These are phyloP conservation scores for Pyrus communis DNA, from an alignment of 306 rosid species.

Conservation along the genomic window DNA sequence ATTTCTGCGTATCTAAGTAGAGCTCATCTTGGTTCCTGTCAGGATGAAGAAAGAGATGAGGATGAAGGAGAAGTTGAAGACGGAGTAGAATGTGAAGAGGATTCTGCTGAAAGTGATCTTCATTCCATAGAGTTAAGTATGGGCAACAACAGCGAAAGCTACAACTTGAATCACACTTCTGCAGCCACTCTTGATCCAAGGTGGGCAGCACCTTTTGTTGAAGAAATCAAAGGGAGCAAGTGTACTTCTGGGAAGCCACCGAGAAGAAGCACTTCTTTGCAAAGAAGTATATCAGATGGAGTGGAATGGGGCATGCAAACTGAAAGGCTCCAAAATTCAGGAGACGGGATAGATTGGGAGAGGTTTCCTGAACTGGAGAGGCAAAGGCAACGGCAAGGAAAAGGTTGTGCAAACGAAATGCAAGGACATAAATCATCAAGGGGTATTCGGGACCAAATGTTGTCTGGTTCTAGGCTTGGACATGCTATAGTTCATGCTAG, in stretches of 20 bases:
- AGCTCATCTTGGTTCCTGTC: slow-evolving; percentile 44
- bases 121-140: slow-evolving; percentile 86
- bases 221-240: slow-evolving; percentile 51
- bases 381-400: slow-evolving; percentile 56
- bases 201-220: slow-evolving; percentile 45
- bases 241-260: slow-evolving; percentile 67
- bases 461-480: slow-evolving; percentile 56
- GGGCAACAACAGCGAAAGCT: slow-evolving; percentile 72
- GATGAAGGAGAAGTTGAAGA: slow-evolving; percentile 79
- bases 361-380: slow-evolving; percentile 65
- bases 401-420: slow-evolving; percentile 45
- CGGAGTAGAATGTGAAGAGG: slow-evolving; percentile 63
- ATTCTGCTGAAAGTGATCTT: slow-evolving; percentile 82
- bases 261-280: slow-evolving; percentile 70
- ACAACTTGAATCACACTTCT: slow-evolving; percentile 56
- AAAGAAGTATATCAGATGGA: slow-evolving; percentile 89
- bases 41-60: slow-evolving; percentile 52
- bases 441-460: slow-evolving; percentile 67
- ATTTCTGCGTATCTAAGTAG: slow-evolving; percentile 50
- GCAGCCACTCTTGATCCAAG: slow-evolving; percentile 53
- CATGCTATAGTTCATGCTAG: slow-evolving; percentile 55
- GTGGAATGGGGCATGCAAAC: slow-evolving; percentile 62
- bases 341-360: slow-evolving; percentile 69
- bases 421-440: slow-evolving; percentile 67
- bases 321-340: slow-evolving; percentile 58